A percentile compares a stretch with the other conserved stretches of the same genome.
Evolutionary conservation across 2,329 filamentous ascomycete genomes (phyloP).

Genomic region (Colletotrichum limetticola): DNA sequence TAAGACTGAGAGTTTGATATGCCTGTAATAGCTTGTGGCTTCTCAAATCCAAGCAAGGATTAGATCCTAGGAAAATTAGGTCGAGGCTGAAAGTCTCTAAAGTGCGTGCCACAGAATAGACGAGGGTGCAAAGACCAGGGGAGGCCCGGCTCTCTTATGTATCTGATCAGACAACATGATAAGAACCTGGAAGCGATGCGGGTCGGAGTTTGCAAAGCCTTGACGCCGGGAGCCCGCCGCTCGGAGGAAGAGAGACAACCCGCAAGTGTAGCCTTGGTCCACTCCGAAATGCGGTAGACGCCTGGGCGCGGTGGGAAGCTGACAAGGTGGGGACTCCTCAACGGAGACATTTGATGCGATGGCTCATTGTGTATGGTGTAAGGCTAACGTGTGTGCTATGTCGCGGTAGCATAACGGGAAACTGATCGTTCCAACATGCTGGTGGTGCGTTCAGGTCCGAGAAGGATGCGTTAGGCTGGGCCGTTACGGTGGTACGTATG

Average conservation of each 20-base stretch:
- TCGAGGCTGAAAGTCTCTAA: conserved; percentile 14
- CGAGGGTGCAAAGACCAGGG: neutral
- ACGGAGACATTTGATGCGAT: conserved; percentile 21
- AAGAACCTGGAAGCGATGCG: neutral
- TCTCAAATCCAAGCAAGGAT: neutral
- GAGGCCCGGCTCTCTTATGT: conserved; percentile 19
- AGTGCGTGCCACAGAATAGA: conserved; percentile 16
- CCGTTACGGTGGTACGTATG: conserved; percentile 5
- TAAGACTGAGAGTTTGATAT: neutral
- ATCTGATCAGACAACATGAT: conserved; percentile 1
- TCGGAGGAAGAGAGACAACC: conserved; percentile 14
- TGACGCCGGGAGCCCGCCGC: conserved; percentile 26
- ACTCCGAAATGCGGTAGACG: conserved; percentile 2
- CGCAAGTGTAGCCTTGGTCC: neutral
- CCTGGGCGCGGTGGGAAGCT: conserved; percentile 9
- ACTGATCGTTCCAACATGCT: neutral
- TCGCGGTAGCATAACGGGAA: conserved; percentile 23
- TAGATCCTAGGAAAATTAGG: neutral
- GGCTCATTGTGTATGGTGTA: conserved; percentile 22
- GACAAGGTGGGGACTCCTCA: neutral
- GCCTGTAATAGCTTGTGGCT: neutral
- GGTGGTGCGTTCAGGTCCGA: conserved; percentile 12
- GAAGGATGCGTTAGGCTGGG: conserved; percentile 29
- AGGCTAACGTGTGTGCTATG: conserved; percentile 12
- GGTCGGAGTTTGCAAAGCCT: conserved; percentile 25